Evolutionary conservation across 805 yeast genomes (phyloP), one percentile per base, ranked within the genome.

Genomic region (Starmerella cellae): DNA sequence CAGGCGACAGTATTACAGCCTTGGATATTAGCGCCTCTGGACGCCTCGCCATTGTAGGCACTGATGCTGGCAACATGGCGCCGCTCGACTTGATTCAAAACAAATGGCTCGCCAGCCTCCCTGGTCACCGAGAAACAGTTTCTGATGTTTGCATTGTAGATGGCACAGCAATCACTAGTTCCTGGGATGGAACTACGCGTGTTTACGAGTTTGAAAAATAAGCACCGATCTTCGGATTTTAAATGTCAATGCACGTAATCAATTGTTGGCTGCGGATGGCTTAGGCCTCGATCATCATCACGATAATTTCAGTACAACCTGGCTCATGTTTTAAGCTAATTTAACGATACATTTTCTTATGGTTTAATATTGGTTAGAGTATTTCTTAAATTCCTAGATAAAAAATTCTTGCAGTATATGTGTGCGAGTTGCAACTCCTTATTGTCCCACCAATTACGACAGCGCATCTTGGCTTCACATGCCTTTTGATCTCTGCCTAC

Each of bases 11-110:
- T 17, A 17, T 49, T 35, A 35, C 45, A 4, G 20, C 44, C 2
- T 23, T 51, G 10, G 51, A 41, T 17, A 31, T 49, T 2, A 38
- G 50, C 1, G 13, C 32, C 4, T 51, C 55, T 1, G 56, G 55
- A 6, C 43, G 54, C 3, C n/a, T 49, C 17, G 52, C 46, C 2
- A 34, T 48, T n/a, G 26, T 35, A 3, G 56, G 56, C 16, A 20
- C 40, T 3, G 50, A 41, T 3, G 18, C 14, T 3, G 55, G 55
- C 11, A n/a, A n/a, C 23, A 27, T 42, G 8, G 28, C 29, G 4
- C 34, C 49, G 4, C 5, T 49, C 23, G 56, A 52, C 32, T 24
- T 43, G n/a, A 28, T 45, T 3, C 39, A 37, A 17, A 39, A 43
- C 26, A 33, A 39, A 17, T 37, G 41, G 35, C 14, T 42, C 9